Percentiles rank a stretch among this genome's conserved stretches.
phyloP scores from a whole-genome alignment of 495 filamentous ascomycete species.

The Penicillium argentinense region DNA sequence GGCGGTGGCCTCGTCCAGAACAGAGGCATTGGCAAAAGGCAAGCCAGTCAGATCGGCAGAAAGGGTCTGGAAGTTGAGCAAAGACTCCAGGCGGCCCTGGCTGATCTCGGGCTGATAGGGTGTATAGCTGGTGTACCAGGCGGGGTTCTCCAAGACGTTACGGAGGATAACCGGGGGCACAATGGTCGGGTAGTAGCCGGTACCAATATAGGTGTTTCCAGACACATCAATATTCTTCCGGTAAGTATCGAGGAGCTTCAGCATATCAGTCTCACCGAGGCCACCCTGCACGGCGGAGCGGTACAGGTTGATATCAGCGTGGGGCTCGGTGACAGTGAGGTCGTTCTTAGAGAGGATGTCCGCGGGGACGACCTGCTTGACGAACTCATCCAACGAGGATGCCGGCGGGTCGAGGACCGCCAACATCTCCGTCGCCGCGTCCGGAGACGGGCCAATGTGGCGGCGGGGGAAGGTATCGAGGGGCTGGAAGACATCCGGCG shows the following conservation, averaged over 20 bases:
- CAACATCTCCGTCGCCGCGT: slow-evolving; percentile 76
- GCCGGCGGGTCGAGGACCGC: slow-evolving; percentile 73
- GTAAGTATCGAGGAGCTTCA: slow-evolving; percentile 62
- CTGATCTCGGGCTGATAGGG: slow-evolving; percentile 99
- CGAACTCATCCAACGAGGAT: slow-evolving; percentile 78
- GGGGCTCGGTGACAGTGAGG: slow-evolving; percentile 40
- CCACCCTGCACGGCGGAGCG: slow-evolving; percentile 52
- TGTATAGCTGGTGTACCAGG: slow-evolving; percentile 98
- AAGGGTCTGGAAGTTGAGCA: slow-evolving; percentile 96
- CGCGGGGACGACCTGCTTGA: slow-evolving; percentile 79
- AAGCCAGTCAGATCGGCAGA: slow-evolving; percentile 87
- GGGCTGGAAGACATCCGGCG: slow-evolving; percentile 46
- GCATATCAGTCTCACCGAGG: slow-evolving; percentile 66
- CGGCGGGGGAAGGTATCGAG: slow-evolving; percentile 74
- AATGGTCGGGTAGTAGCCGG: slow-evolving; percentile 83
- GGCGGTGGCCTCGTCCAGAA: slow-evolving; percentile 91
- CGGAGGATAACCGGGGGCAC: slow-evolving; percentile 91
- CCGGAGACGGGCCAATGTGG: slow-evolving; percentile 89
- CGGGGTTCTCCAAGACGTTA: slow-evolving; percentile 91
- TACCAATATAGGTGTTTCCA: slow-evolving; percentile 69
- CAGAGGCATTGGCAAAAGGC: slow-evolving; percentile 88
- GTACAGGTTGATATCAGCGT: slow-evolving; percentile 40
- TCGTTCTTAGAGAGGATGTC: slow-evolving; percentile 75
- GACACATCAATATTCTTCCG: slow-evolving; percentile 62
- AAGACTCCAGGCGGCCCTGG: slow-evolving; percentile 87